Evolutionary conservation across 192 early-diverging fungal species (phyloP).

Genomic region (Anaeromyces robustus): DNA sequence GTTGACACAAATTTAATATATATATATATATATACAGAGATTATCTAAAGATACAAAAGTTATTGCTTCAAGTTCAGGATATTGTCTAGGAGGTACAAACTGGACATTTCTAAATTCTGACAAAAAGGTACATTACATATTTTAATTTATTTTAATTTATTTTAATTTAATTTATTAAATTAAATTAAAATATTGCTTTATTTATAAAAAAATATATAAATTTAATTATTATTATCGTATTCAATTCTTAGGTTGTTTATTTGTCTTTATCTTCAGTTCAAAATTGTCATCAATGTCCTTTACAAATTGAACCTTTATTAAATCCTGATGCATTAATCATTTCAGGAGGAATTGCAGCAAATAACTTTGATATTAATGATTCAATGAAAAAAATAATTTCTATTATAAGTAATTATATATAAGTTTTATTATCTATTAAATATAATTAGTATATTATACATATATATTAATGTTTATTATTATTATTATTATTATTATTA

Average conservation of each 20-base stretch:
- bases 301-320: not conserved
- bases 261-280: not conserved
- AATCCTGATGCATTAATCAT: not conserved
- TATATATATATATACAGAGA: not conserved
- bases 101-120: not conserved
- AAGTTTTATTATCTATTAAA: too few relatives aligned
- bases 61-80: not conserved
- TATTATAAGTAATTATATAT: not conserved
- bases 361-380: not conserved
- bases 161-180: too few relatives aligned
- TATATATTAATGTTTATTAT: too few relatives aligned
- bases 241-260: not conserved
- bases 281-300: not conserved
- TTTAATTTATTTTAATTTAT: too few relatives aligned
- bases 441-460: too few relatives aligned
- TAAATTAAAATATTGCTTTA: too few relatives aligned
- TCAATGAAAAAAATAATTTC: not conserved
- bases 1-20: too few relatives aligned
- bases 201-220: too few relatives aligned
- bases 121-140: not conserved
- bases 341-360: not conserved
- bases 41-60: not conserved
- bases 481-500: too few relatives aligned
- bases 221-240: too few relatives aligned
- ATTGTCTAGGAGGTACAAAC: not conserved